Conservation (phyloP, 495 filamentous ascomycete genomes). For the Penicillium coprophilum region DNA sequence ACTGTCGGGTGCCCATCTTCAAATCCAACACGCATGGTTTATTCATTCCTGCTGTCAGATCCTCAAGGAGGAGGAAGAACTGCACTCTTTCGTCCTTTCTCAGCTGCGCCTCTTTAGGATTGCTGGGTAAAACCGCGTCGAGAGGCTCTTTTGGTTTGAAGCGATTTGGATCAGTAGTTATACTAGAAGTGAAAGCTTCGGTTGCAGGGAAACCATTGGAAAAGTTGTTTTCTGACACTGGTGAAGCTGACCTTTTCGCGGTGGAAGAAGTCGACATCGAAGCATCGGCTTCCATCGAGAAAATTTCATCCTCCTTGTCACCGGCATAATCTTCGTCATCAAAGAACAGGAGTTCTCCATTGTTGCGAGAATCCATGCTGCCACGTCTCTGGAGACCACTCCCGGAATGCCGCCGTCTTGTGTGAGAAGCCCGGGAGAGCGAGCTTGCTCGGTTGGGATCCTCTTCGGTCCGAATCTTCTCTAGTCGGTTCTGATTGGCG, state of each 20-base stretch:
- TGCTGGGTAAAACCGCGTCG: slow-evolving; percentile 51
- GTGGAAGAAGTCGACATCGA: slow-evolving; percentile 12
- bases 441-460: slow-evolving; percentile 34
- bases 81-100: slow-evolving; percentile 71
- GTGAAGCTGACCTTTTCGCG: slow-evolving; percentile 9
- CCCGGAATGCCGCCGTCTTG: slow-evolving; percentile 72
- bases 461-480: slow-evolving; percentile 35
- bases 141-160: slow-evolving; percentile 14
- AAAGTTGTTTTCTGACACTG: slow-evolving; percentile 7
- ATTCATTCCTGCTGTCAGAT: slow-evolving; percentile 95
- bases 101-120: slow-evolving; percentile 79
- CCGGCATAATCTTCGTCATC: slow-evolving; percentile 84
- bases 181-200: slow-evolving; percentile 10
- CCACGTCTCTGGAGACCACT: slow-evolving; percentile 69
- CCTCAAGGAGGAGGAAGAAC: slow-evolving; percentile 93
- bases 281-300: slow-evolving; percentile 65
- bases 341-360: slow-evolving; percentile 75
- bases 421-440: slow-evolving; percentile 27
- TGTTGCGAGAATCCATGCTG: slow-evolving; percentile 57
- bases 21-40: slow-evolving; percentile 94
- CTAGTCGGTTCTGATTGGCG: slow-evolving; percentile 35
- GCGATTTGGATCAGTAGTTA: slow-evolving; percentile 5
- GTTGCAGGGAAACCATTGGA: background rate
- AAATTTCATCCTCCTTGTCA: slow-evolving; percentile 72
- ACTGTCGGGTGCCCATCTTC: slow-evolving; percentile 99